Evolutionary conservation across 495 filamentous ascomycete genomes (phyloP).

Genomic region (Aspergillus mulundensis): DNA sequence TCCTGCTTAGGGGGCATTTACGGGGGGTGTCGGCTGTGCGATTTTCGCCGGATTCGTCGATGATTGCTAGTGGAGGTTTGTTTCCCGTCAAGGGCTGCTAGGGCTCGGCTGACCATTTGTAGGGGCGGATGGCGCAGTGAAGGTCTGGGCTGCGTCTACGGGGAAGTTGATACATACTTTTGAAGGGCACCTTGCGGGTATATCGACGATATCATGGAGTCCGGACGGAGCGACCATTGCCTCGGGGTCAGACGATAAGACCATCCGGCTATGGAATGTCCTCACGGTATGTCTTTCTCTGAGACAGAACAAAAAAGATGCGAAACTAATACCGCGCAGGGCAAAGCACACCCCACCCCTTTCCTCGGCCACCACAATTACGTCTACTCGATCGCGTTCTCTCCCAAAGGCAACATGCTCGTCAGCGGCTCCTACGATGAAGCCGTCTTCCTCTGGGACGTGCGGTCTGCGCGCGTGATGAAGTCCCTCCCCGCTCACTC

Average conservation of each 20-base stretch:
- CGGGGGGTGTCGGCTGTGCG: slow-evolving; percentile 79
- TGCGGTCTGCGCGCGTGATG: slow-evolving; percentile 78
- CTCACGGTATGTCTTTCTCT: slow-evolving; percentile 53
- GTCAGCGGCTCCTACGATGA: slow-evolving; percentile 95
- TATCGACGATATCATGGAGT: slow-evolving; percentile 86
- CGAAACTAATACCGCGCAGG: slow-evolving; percentile 25
- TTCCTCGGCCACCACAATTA: slow-evolving; percentile 92
- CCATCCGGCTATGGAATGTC: slow-evolving; percentile 88
- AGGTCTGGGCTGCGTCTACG: slow-evolving; percentile 80
- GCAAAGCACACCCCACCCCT: slow-evolving; percentile 58
- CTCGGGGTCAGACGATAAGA: slow-evolving; percentile 92
- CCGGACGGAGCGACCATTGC: slow-evolving; percentile 83
- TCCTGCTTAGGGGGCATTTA: slow-evolving; percentile 69
- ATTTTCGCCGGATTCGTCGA: slow-evolving; percentile 83
- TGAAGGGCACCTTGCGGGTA: slow-evolving; percentile 89
- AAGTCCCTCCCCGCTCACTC: slow-evolving; percentile 88
- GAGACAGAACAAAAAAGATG: not conserved
- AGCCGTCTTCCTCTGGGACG: slow-evolving; percentile 95
- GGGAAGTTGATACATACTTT: slow-evolving; percentile 79
- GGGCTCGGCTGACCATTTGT: slow-evolving; percentile 1
- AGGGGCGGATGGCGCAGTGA: slow-evolving; percentile 83
- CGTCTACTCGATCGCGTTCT: slow-evolving; percentile 88
- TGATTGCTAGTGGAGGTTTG: slow-evolving; percentile 83
- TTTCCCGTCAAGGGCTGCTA: slow-evolving; percentile 2
- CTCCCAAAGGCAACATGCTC: slow-evolving; percentile 93